Evolutionary conservation across 495 filamentous ascomycete genomes (phyloP), one percentile per base, ranked within the genome.

Genomic region (Hypomontagnella submonticulosa): DNA sequence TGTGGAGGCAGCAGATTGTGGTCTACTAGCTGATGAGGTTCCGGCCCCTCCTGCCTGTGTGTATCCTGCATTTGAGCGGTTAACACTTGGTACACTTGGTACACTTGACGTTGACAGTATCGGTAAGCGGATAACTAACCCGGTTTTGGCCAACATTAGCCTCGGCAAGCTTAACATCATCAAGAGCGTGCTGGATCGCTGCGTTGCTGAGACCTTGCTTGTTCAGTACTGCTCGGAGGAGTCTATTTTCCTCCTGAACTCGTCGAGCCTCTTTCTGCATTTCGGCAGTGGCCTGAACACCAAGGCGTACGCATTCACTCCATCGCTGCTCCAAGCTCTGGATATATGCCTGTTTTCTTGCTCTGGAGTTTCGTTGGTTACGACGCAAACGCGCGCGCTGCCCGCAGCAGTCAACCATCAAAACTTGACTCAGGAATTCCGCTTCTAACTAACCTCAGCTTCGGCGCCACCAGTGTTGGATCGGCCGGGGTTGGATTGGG

Each of bases 361-460:
- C 49, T 23, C 49, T 37, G 6, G 49, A 52, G 18, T 52, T 52
- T 0, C 49, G 49, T 8, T 52, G 49, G 16, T 52, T 52, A 12
- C 49, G 49, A 27, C 49, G 49, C 49, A 52, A 18, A 38, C 49
- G 49, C 18, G 49, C 49, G 34, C 49, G 49, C 49, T 52, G 12
- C 27, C 19, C n/a, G 11, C 23, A 32, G 23, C 23, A 27, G 23
- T 27, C 23, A 27, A 27, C 23, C 23, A 27, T 27, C 23, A 27
- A 27, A 27, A 27, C 6, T 27, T 6, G 6, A 6, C 23, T 27
- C 23, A 2, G 6, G 2, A 6, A 27, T 27, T 27, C 6, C 3
- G 3, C 23, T 27, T 27, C 3, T 27, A 27, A 27, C 23, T 27
- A 27, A 27, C 23, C 23, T 27, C 23, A 6, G 23, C 23, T 27